Conservation (phyloP, 2,329 filamentous ascomycete genomes). For the Sporothrix brunneoviolacea region DNA sequence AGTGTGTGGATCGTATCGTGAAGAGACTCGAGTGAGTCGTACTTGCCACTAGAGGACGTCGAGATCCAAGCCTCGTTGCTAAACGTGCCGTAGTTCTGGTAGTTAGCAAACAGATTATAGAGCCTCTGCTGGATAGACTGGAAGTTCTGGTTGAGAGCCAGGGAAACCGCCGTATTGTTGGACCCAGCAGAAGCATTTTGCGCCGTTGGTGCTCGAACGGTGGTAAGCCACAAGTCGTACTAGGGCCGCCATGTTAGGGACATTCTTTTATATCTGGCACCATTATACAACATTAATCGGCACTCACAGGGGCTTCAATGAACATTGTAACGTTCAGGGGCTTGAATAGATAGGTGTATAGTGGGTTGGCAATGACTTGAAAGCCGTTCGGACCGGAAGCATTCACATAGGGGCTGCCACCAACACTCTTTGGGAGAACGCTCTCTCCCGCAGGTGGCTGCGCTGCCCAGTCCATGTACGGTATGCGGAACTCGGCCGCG, state of each 20-base stretch:
- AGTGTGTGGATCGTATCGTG: conserved; percentile 58
- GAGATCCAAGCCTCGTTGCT: conserved; percentile 61
- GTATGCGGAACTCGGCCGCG: conserved; percentile 46
- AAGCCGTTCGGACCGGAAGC: conserved; percentile 50
- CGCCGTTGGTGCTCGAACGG: conserved; percentile 48
- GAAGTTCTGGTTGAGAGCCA: conserved; percentile 46
- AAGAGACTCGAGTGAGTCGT: conserved; percentile 59
- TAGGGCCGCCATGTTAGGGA: conserved; percentile 24
- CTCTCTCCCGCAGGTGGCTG: conserved; percentile 41
- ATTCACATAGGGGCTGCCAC: conserved; percentile 35
- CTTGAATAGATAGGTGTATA: conserved; percentile 54
- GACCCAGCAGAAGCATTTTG: conserved; percentile 40
- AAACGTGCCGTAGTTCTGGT: conserved; percentile 61
- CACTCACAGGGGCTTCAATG: conserved; percentile 51
- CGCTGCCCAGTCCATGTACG: conserved; percentile 55
- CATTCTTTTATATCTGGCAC: too few relatives aligned
- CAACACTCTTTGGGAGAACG: conserved; percentile 42
- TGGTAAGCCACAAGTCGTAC: conserved; percentile 55
- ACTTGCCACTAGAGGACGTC: conserved; percentile 38
- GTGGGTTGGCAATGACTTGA: conserved; percentile 53
- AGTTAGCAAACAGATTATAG: conserved; percentile 61
- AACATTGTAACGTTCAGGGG: conserved; percentile 54
- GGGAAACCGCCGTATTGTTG: conserved; percentile 51
- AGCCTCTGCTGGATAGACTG: conserved; percentile 54
- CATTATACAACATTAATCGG: too few relatives aligned